Conservation (phyloP, 2,329 filamentous ascomycete genomes). For the Nigrospora oryzae region DNA sequence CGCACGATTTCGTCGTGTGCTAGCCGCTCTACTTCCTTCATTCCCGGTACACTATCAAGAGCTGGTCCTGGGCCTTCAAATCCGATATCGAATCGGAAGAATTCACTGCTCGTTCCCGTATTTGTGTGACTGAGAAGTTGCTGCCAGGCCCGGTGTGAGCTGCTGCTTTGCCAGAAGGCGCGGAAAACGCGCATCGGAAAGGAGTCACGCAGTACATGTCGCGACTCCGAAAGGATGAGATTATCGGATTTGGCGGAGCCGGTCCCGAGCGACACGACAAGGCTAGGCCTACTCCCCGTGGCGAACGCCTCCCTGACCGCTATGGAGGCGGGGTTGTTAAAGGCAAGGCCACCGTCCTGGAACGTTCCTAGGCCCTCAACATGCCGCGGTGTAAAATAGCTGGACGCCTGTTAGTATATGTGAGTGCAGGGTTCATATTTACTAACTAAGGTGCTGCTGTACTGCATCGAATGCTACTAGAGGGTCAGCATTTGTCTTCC, state of each 20-base stretch:
- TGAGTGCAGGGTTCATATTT: not conserved
- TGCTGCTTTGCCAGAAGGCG: not conserved
- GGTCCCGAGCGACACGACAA: slow-evolving; percentile 1
- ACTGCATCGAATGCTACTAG: not conserved
- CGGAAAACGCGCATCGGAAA: not conserved
- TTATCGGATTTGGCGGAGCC: not conserved
- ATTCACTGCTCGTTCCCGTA: not conserved
- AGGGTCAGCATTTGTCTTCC: not conserved
- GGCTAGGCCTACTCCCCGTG: not conserved
- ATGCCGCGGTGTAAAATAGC: slow-evolving; percentile 1
- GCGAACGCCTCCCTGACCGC: not conserved
- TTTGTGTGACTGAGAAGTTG: not conserved
- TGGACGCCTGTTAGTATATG: not conserved
- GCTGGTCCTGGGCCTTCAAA: not conserved
- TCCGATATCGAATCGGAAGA: slow-evolving; percentile 1
- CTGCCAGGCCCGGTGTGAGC: not conserved
- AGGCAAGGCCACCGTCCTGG: not conserved
- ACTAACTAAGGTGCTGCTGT: slow-evolving; percentile 3
- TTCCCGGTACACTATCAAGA: slow-evolving; percentile 1
- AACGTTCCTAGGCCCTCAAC: slow-evolving; percentile 1
- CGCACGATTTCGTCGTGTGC: not conserved
- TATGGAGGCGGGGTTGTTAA: not conserved
- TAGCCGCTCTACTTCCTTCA: not conserved
- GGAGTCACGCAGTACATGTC: not conserved
- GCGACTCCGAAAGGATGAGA: not conserved